Conservation (phyloP, 164 flowering plant species). For the Umbellularia californica region DNA sequence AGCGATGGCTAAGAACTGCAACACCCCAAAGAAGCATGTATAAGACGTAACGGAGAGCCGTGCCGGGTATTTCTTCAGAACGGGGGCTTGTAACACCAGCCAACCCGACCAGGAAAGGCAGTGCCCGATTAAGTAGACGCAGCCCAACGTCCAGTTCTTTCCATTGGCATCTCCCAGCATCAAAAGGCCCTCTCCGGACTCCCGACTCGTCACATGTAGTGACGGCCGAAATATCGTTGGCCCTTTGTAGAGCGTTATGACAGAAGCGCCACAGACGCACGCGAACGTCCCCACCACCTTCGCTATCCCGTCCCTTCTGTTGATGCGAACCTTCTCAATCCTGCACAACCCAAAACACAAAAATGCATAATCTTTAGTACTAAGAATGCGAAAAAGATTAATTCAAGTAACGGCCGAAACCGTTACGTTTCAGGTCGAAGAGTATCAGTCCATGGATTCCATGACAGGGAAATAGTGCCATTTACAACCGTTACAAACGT, state of each 20-base stretch:
- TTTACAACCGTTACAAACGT: no score
- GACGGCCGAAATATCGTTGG: constrained; percentile 43
- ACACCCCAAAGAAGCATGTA: constrained; percentile 88
- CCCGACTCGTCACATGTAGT: background rate
- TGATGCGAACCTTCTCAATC: constrained; percentile 73
- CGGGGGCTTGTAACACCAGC: constrained; percentile 92
- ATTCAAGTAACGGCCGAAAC: background rate
- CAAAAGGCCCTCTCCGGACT: background rate
- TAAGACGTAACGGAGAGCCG: constrained; percentile 89
- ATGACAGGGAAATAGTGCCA: no score
- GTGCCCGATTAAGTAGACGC: constrained; percentile 85
- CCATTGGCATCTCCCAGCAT: constrained; percentile 68
- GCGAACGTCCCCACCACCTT: constrained; percentile 67
- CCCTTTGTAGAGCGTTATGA: constrained; percentile 91
- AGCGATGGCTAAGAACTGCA: constrained; percentile 82
- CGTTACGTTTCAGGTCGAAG: no score
- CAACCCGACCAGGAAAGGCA: constrained; percentile 97
- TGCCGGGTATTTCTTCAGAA: constrained; percentile 95
- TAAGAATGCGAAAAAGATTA: background rate
- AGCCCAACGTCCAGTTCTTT: constrained; percentile 94
- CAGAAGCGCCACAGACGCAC: constrained; percentile 89
- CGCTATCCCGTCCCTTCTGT: constrained; percentile 78
- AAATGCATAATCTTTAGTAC: background rate
- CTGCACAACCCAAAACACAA: constrained; percentile 31
- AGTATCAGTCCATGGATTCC: no score